phyloP scores from a whole-genome alignment of 495 filamentous ascomycete genomes.

The Lasiosphaeris hirsuta region DNA sequence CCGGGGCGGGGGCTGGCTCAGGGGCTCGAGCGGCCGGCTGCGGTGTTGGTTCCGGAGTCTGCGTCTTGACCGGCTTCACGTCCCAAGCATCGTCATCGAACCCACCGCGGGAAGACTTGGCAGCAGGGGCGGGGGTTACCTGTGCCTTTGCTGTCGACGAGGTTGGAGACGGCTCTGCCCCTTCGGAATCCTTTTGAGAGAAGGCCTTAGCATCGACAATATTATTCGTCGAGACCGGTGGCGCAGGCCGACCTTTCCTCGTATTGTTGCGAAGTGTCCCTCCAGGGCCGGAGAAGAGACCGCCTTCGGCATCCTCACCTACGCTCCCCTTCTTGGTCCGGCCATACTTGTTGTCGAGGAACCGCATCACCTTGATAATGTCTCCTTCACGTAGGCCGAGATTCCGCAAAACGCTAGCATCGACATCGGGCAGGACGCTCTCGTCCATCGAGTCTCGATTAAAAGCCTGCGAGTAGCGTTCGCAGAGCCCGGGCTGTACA shows the following conservation, averaged over 20 bases:
- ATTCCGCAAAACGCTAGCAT: conserved; percentile 73
- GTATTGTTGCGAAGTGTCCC: conserved; percentile 90
- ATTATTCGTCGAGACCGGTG: conserved; percentile 77
- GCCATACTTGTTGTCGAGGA: conserved; percentile 75
- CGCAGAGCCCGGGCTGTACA: conserved; percentile 85
- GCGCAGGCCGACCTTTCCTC: conserved; percentile 84
- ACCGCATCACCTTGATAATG: conserved; percentile 90
- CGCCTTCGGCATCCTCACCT: conserved; percentile 63
- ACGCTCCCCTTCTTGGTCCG: conserved; percentile 62
- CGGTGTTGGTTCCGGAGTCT: conserved; percentile 33
- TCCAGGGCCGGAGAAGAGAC: conserved; percentile 88
- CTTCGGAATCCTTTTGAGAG: conserved; percentile 51
- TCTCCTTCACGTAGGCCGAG: conserved; percentile 93
- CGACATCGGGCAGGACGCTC: conserved; percentile 81
- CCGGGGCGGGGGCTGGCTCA: conserved; percentile 31
- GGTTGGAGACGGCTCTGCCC: conserved; percentile 42
- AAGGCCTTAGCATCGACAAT: conserved; percentile 85
- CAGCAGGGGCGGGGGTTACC: conserved; percentile 36
- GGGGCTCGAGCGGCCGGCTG: conserved; percentile 38
- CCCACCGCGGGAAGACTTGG: conserved; percentile 53
- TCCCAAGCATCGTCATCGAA: conserved; percentile 99
- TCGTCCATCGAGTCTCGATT: conserved; percentile 92
- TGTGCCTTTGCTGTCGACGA: conserved; percentile 39
- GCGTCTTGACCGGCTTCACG: conserved; percentile 81
- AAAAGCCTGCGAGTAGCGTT: conserved; percentile 89